These are phyloP conservation scores for Acer negundo DNA, from an alignment of 345 rosid species.

Conservation along the genomic window DNA sequence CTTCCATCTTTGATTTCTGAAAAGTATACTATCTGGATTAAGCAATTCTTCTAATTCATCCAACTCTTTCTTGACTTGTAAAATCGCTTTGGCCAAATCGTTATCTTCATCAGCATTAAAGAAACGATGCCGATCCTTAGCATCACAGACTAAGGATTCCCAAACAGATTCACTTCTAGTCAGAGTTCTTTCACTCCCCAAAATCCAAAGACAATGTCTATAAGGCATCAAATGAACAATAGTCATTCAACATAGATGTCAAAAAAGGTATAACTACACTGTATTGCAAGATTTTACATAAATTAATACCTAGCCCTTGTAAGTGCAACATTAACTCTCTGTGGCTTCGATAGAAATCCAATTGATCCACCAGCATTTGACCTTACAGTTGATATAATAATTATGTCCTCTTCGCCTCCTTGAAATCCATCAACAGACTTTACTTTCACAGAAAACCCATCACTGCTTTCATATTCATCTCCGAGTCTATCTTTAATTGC, in stretches of 20 bases:
- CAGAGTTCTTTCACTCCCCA: background rate
- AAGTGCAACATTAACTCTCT: slow-evolving; percentile 5
- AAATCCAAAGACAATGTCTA: background rate
- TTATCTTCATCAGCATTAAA: slow-evolving; percentile 35
- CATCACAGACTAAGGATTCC: slow-evolving; percentile 37
- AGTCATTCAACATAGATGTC: background rate
- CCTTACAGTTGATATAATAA: slow-evolving; percentile 4
- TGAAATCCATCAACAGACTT: background rate
- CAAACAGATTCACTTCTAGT: slow-evolving; percentile 22
- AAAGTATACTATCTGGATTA: slow-evolving; percentile 30
- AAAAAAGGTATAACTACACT: too few species aligned
- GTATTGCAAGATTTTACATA: background rate
- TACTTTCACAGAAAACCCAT: slow-evolving; percentile 1
- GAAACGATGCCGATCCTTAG: slow-evolving; percentile 15
- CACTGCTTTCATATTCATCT: background rate
- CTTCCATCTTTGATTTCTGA: slow-evolving; percentile 49
- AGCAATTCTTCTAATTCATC: slow-evolving; percentile 40
- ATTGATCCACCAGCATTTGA: slow-evolving; percentile 4
- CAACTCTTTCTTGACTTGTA: slow-evolving; percentile 37
- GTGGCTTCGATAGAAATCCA: background rate
- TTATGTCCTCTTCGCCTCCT: slow-evolving; percentile 3
- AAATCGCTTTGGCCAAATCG: slow-evolving; percentile 32
- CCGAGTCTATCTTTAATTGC: background rate
- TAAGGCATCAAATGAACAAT: background rate
- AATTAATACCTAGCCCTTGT: slow-evolving; percentile 1